Evolutionary conservation across 176 grass and related monocot genomes (phyloP), one percentile per base, ranked within the genome.

Genomic region (Poa pratensis): DNA sequence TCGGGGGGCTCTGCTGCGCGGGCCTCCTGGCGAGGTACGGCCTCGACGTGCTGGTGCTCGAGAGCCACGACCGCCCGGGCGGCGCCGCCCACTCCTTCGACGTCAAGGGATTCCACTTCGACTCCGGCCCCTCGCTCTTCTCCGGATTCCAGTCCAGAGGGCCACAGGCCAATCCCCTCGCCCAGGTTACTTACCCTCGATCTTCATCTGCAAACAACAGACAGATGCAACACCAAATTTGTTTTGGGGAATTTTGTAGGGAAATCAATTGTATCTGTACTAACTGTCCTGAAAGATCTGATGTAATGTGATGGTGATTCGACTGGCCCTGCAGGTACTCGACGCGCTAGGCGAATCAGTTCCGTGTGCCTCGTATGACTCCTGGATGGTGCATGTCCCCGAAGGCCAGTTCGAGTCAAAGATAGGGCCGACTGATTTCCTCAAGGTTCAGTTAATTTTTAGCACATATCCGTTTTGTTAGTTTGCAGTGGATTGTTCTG

Each of bases 321-420:
- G 3, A 64, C 24, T 78, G 50, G 14, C 20, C 49, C 4, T 53
- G 48, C 83, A 98, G 93, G 91, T 98, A 23, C 91, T 98, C n/a
- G 96, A 98, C 86, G 96, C 96, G 7, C 75, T 98, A 75, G 93
- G 96, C 0, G 86, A 96, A 83, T 82, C 91, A 16, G 86, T 94
- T 13, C 87, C 88, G 6, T 98, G 93, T 55, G 93, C 82, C 1
- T 95, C 89, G 0, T 98, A 98, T 84, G 89, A 95, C 73, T 98
- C 96, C 16, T 98, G 93, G 93, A 98, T 98, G 96, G 93, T 98
- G n/a, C 95, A 98, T 86, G 71, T 92, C 61, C 96, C 93, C 52
- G 91, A 99, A 88, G 96, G 90, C 28, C 90, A 99, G 42, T 99
- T 99, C 55, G 77, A 91, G 60, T 96, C 93, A 13, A 61, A 84